Evolutionary conservation across 2,329 filamentous ascomycete genomes (phyloP).

Genomic region (Verticillium zaregamsianum): DNA sequence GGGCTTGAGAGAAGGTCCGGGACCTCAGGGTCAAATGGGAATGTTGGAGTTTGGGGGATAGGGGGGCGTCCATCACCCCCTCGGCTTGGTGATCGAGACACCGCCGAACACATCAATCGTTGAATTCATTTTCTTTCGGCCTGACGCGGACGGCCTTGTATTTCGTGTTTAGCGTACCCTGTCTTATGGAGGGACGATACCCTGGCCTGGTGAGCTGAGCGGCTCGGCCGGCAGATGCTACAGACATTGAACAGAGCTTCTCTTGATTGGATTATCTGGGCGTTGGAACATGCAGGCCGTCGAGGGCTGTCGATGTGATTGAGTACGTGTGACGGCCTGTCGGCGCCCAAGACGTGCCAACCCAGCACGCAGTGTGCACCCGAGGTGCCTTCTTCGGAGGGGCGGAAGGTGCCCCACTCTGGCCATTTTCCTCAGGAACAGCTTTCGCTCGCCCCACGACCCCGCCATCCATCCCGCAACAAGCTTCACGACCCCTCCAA

Average conservation of each 20-base stretch:
- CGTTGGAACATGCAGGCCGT: too few species aligned
- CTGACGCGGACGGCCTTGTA: not conserved
- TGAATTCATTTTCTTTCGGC: not conserved
- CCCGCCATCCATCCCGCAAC: not conserved
- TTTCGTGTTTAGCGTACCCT: not conserved
- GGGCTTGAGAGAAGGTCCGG: not conserved
- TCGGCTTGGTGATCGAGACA: not conserved
- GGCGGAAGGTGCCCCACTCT: not conserved
- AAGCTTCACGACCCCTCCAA: not conserved
- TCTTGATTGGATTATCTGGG: too few species aligned
- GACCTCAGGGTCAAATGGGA: constrained; percentile 1
- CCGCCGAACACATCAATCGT: not conserved
- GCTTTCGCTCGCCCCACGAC: not conserved
- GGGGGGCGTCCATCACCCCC: not conserved
- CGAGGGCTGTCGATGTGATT: too few species aligned
- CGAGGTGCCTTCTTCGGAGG: not conserved
- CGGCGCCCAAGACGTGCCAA: too few species aligned
- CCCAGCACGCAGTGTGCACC: too few species aligned
- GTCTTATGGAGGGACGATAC: not conserved
- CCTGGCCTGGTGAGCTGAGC: too few species aligned
- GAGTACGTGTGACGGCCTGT: too few species aligned
- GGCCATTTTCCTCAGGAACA: not conserved
- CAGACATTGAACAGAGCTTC: too few species aligned
- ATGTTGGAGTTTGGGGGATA: not conserved
- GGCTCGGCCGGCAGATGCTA: not conserved